phyloP scores from a whole-genome alignment of 345 rosid genomes.

The Corchorus capsularis region DNA sequence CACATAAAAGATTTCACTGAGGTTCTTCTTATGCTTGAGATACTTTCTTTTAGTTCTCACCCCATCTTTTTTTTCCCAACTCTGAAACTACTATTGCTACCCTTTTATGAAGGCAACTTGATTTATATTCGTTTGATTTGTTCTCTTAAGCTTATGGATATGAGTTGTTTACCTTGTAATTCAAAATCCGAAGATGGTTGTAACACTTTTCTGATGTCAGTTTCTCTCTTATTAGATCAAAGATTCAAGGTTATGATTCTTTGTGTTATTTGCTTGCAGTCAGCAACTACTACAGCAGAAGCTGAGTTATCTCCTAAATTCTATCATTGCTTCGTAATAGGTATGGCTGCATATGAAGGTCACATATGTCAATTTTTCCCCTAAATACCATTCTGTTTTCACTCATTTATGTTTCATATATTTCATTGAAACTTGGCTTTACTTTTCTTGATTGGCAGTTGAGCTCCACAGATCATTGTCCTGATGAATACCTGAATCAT shows the following conservation, averaged over 20 bases:
- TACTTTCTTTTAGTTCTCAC: neutral
- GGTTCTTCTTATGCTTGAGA: neutral
- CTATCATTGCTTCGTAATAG: too few species aligned
- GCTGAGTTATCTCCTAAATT: conserved; percentile 57
- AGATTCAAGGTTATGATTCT: neutral
- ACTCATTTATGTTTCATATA: too few species aligned
- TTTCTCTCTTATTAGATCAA: neutral
- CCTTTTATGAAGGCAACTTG: neutral
- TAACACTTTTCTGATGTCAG: neutral
- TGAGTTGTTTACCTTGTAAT: neutral
- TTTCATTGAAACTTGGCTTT: conserved; percentile 6
- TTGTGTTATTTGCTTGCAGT: conserved; percentile 35
- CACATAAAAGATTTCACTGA: neutral
- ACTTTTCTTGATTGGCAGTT: conserved; percentile 53
- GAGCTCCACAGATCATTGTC: conserved; percentile 80
- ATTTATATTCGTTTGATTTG: neutral
- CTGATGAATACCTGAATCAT: conserved; percentile 67
- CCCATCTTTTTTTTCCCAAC: neutral
- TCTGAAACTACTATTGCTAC: neutral
- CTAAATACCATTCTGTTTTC: too few species aligned
- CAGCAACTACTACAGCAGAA: conserved; percentile 59
- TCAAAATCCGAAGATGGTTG: neutral
- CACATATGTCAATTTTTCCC: too few species aligned
- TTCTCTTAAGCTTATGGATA: neutral
- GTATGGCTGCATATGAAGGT: too few species aligned